A percentile compares a stretch with the other conserved stretches of the same genome.
Conservation (phyloP, 768 basidiomycete species). For the Tylopilus balloui region DNA sequence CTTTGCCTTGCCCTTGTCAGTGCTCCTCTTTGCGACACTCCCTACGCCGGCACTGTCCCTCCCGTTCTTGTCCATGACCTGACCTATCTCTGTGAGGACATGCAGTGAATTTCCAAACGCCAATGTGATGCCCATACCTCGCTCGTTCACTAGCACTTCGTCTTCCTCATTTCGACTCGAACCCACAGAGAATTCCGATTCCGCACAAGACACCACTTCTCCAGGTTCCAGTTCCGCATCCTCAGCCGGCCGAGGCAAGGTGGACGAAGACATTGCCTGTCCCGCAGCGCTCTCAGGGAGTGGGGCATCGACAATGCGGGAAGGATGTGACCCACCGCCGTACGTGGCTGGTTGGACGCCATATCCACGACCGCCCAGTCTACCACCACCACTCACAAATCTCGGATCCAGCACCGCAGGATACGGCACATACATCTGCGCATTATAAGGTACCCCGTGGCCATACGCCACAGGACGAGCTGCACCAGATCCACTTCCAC, state of each 20-base stretch:
- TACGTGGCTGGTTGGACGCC: background rate
- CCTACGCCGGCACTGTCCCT: background rate
- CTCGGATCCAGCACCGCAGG: slow-evolving; percentile 13
- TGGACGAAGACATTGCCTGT: background rate
- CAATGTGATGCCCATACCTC: slow-evolving; percentile 6
- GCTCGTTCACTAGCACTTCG: background rate
- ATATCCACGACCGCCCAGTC: background rate
- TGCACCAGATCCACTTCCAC: slow-evolving; percentile 19
- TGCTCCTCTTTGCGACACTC: background rate
- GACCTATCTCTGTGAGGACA: background rate
- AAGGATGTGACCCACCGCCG: background rate
- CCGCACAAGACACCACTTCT: slow-evolving; percentile 22
- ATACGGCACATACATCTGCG: slow-evolving; percentile 10
- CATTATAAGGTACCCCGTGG: background rate
- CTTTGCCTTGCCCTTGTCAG: slow-evolving; percentile 11
- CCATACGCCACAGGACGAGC: slow-evolving; percentile 6
- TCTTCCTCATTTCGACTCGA: slow-evolving; percentile 22
- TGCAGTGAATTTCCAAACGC: background rate
- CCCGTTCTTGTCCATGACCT: background rate
- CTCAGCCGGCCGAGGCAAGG: background rate
- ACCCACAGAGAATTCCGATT: slow-evolving; percentile 23
- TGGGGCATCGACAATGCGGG: background rate
- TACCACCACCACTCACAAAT: background rate
- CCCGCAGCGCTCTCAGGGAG: background rate
- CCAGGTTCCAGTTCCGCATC: slow-evolving; percentile 23